Evolutionary conservation across 2,329 filamentous ascomycete species (phyloP).

Genomic region (Lecanosticta acicola): DNA sequence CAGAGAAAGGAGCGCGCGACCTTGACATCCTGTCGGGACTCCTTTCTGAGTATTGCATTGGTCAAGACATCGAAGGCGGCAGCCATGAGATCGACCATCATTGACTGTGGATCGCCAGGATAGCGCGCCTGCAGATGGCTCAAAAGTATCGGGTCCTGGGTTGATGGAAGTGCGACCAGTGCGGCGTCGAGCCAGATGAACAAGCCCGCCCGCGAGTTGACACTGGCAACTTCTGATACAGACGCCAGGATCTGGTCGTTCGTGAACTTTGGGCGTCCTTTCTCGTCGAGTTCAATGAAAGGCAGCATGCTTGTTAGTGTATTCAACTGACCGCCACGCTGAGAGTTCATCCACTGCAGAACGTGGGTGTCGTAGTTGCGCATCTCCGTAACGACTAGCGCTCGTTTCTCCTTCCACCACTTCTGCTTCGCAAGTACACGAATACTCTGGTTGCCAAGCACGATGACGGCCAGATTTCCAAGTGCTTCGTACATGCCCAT

Average conservation of each 20-base stretch:
- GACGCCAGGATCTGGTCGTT: constrained; percentile 49
- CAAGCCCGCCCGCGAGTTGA: constrained; percentile 73
- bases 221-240: constrained; percentile 56
- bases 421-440: constrained; percentile 21
- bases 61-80: constrained; percentile 86
- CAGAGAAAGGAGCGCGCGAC: constrained; percentile 82
- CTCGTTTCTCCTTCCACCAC: constrained; percentile 28
- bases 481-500: constrained; percentile 31
- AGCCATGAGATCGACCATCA: constrained; percentile 75
- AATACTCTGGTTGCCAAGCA: constrained; percentile 27
- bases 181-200: constrained; percentile 81
- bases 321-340: constrained; percentile 26
- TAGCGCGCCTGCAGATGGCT: constrained; percentile 81
- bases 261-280: constrained; percentile 56
- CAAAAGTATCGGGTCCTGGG: constrained; percentile 74
- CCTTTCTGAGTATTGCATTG: constrained; percentile 72
- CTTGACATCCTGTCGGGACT: constrained; percentile 57
- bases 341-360: constrained; percentile 32
- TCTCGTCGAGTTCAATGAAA: constrained; percentile 65
- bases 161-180: constrained; percentile 72
- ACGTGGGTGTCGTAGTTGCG: constrained; percentile 31
- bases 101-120: constrained; percentile 70
- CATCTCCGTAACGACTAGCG: constrained; percentile 27
- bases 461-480: constrained; percentile 25
- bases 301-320: constrained; percentile 26